phyloP scores from a whole-genome alignment of 148 eudicot genomes.

The Nepenthes gracilis region DNA sequence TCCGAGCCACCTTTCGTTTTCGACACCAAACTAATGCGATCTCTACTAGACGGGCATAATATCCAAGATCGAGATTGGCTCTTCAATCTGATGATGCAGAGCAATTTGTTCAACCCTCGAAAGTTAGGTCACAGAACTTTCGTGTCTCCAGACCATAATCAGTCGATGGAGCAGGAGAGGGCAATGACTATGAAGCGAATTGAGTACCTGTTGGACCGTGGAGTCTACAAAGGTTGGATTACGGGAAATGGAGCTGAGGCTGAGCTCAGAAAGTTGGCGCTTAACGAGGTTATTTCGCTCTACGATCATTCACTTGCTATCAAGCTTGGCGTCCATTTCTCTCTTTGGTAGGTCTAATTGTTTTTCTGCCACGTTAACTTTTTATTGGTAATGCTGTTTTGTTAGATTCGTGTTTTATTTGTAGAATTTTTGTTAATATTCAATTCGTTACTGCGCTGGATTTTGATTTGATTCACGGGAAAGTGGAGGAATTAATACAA shows the following conservation, averaged over 20 bases:
- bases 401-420: neutral
- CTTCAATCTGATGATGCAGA: slow-evolving; percentile 38
- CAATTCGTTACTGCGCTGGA: neutral
- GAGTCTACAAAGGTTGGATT: slow-evolving; percentile 60
- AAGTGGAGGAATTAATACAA: no score
- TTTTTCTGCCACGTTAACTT: neutral
- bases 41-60: slow-evolving; percentile 56
- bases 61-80: slow-evolving; percentile 61
- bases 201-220: slow-evolving; percentile 36
- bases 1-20: slow-evolving; percentile 21
- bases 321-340: slow-evolving; percentile 73
- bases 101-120: slow-evolving; percentile 42
- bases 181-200: slow-evolving; percentile 59
- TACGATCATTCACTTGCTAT: slow-evolving; percentile 73
- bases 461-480: neutral
- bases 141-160: slow-evolving; percentile 57
- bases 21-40: slow-evolving; percentile 39
- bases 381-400: neutral
- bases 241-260: slow-evolving; percentile 32
- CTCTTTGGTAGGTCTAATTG: slow-evolving; percentile 45
- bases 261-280: slow-evolving; percentile 55
- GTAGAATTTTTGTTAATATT: neutral
- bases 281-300: slow-evolving; percentile 37
- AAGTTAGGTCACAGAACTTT: slow-evolving; percentile 40
- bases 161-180: slow-evolving; percentile 73